Conservation (phyloP, 495 filamentous ascomycete species). For the Aspergillus avenaceus region DNA sequence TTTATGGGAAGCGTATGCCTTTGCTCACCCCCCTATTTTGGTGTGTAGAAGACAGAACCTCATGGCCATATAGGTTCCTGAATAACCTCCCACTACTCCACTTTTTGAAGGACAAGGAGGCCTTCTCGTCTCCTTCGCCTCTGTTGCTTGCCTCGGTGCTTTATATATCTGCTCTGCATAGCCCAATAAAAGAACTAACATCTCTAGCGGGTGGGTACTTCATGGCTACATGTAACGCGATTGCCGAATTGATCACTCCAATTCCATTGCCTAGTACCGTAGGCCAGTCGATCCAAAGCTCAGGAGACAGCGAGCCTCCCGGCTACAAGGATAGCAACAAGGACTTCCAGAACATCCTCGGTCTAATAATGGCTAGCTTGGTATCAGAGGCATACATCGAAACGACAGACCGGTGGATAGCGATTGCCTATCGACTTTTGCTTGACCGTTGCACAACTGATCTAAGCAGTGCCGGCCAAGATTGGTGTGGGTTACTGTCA, state of each 20-base stretch:
- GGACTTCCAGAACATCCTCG: conserved; percentile 34
- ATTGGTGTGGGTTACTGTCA: conserved; percentile 35
- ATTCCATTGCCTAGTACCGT: background rate
- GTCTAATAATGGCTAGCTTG: conserved; percentile 38
- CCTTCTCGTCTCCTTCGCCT: conserved; percentile 31
- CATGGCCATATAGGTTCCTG: conserved; percentile 23
- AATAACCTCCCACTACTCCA: conserved; percentile 36
- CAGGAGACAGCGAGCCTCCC: background rate
- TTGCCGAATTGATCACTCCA: conserved; percentile 29
- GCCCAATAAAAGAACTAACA: conserved; percentile 22
- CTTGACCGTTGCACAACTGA: conserved; percentile 28
- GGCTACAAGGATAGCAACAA: conserved; percentile 2
- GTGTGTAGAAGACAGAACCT: background rate
- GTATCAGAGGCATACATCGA: conserved; percentile 36
- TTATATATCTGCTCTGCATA: conserved; percentile 36
- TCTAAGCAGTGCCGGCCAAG: conserved; percentile 14
- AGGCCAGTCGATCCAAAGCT: background rate
- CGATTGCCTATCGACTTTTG: conserved; percentile 36
- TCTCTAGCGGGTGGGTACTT: conserved; percentile 28
- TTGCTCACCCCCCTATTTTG: background rate
- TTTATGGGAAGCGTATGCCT: conserved; percentile 33
- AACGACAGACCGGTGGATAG: conserved; percentile 36
- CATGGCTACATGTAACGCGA: conserved; percentile 30
- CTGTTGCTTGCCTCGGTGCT: conserved; percentile 36
- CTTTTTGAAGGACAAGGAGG: conserved; percentile 31